Base-by-base conservation (phyloP, 192 early-diverging fungal species). In the Coemansia sp. region DNA sequence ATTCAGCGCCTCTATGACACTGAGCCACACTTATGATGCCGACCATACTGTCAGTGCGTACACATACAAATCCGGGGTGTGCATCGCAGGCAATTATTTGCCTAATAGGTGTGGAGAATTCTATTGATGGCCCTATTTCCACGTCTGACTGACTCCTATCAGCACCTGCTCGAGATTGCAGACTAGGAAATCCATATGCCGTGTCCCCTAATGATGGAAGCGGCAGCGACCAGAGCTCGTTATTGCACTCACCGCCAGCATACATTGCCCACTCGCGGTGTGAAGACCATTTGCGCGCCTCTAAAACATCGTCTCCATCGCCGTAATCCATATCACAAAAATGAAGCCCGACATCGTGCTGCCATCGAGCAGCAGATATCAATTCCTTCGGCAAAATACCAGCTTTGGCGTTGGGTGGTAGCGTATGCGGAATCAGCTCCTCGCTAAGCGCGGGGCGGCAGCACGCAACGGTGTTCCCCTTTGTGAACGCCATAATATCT, bases 11-110 rank as follows among this genome's bases (percentile, higher is more conserved):
- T 14, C 51, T 49, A 56, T 65, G 52, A 14, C 31, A 21, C 60
- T 76, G 60, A 7, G 57, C 44, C 21, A 67, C 25, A 25, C 32
- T 30, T 4, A 73, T 23, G 23, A 70, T 32, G 27, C 32, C 32
- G 12, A 58, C 76, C 76, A 74, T 70, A 58, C 71, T 74, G 54
- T 70, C 71, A 1, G 76, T 79, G 53, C 76, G 76, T 56, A 79
- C 65, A n/a, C 71, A 70, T 2, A 53, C 71, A 25, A 64, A 56
- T 1, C 71, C 77, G 0, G 65, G 53, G 52, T 74, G 71, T 54
- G 23, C 18, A 1, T 54, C 53, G 23, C 49, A 54, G 5, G 68
- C 34, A 3, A 34, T 5, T 5, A 80, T 38, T 62, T 80, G 77
- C 21, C 71, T 54, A 28, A 80, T 67, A 1, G 68, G 63, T 7